These are phyloP conservation scores for Suillus cothurnatus DNA, from an alignment of 768 basidiomycete species.

Conservation along the genomic window DNA sequence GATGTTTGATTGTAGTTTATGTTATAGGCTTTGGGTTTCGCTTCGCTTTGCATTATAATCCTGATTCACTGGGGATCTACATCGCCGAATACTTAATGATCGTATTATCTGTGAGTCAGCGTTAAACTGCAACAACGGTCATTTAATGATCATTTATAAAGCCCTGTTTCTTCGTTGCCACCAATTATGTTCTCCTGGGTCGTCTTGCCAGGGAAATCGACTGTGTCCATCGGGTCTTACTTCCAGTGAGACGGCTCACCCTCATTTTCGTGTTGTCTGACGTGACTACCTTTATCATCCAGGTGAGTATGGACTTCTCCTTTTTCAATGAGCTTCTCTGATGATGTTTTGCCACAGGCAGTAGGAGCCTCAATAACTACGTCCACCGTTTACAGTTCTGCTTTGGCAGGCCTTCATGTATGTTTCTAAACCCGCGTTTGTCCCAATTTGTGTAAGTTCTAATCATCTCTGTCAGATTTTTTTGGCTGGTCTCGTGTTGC, in stretches of 20 bases:
- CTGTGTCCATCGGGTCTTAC: conserved; percentile 48
- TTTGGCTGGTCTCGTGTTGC: conserved; percentile 56
- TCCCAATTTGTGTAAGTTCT: conserved; percentile 4
- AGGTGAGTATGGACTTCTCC: conserved; percentile 36
- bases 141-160: conserved; percentile 21
- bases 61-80: conserved; percentile 54
- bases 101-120: conserved; percentile 49
- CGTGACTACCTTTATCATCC: conserved; percentile 65
- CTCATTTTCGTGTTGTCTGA: conserved; percentile 63
- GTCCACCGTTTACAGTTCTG: conserved; percentile 34
- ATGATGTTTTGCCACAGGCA: conserved; percentile 36
- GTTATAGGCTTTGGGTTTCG: conserved; percentile 57
- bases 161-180: conserved; percentile 78
- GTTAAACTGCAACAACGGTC: not conserved
- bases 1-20: conserved; percentile 42
- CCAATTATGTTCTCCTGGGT: conserved; percentile 68
- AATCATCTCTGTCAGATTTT: conserved; percentile 45
- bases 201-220: conserved; percentile 54
- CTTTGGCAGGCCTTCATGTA: conserved; percentile 39
- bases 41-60: conserved; percentile 54
- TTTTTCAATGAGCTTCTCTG: not conserved
- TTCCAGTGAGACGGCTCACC: conserved; percentile 53
- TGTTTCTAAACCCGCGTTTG: conserved; percentile 16
- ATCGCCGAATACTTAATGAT: conserved; percentile 62
- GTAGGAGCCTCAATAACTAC: conserved; percentile 50